Conservation (phyloP, 331 rosid species). For the Rhamnella rubrinervis region DNA sequence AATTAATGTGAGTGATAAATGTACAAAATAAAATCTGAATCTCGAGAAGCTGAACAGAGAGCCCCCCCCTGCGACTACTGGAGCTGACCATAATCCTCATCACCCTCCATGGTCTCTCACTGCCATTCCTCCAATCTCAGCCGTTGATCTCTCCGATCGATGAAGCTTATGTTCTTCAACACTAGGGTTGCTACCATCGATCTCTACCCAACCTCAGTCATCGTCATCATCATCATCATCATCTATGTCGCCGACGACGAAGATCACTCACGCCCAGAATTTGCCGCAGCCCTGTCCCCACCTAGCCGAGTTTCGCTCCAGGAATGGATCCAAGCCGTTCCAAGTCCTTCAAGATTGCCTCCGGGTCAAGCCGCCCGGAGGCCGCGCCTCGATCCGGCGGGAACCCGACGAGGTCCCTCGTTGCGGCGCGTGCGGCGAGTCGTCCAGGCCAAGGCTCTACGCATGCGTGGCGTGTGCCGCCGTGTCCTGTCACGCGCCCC, state of each 20-base stretch:
- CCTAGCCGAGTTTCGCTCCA: conserved; percentile 67
- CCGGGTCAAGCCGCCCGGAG: conserved; percentile 73
- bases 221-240: conserved; percentile 28
- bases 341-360: conserved; percentile 81
- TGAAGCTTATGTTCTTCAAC: conserved; percentile 34
- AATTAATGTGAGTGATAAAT: conserved; percentile 1
- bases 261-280: conserved; percentile 47
- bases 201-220: conserved; percentile 30
- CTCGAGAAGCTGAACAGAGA: conserved; percentile 15
- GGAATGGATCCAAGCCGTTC: conserved; percentile 71
- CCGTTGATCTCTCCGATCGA: conserved; percentile 54
- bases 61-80: background rate
- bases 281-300: conserved; percentile 71
- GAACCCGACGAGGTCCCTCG: conserved; percentile 75
- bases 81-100: conserved; percentile 16
- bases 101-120: conserved; percentile 36
- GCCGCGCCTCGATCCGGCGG: conserved; percentile 80
- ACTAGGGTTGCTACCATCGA: conserved; percentile 43
- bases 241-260: conserved; percentile 70
- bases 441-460: conserved; percentile 52
- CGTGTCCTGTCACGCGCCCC: conserved; percentile 59
- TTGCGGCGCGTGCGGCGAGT: conserved; percentile 60
- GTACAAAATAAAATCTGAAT: background rate
- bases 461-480: conserved; percentile 82
- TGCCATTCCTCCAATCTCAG: conserved; percentile 41